These are phyloP conservation scores for Penicilliopsis zonata DNA, from an alignment of 495 filamentous ascomycete species.

Conservation along the genomic window DNA sequence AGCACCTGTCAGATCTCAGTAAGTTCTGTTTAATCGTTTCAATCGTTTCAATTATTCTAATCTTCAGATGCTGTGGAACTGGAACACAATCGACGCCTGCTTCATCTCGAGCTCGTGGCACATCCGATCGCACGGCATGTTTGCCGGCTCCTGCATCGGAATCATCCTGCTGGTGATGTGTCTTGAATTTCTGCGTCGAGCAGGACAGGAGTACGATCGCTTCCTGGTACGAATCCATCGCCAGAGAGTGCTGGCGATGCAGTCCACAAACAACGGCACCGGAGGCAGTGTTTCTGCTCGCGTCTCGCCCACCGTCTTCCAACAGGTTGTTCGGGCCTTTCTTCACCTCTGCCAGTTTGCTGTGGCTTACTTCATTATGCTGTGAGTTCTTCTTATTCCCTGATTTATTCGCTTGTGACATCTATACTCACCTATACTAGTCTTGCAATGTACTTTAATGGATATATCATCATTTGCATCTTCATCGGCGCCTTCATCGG, in stretches of 20 bases:
- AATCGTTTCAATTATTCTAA: not conserved
- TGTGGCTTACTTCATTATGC: slow-evolving; percentile 60
- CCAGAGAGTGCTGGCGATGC: no score
- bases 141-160: slow-evolving; percentile 62
- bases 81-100: slow-evolving; percentile 56
- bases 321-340: slow-evolving; percentile 49
- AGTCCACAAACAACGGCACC: not conserved
- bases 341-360: slow-evolving; percentile 58
- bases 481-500: slow-evolving; percentile 51
- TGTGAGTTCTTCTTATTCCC: no score
- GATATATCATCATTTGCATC: slow-evolving; percentile 50
- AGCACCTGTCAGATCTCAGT: slow-evolving; percentile 33
- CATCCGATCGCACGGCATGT: slow-evolving; percentile 45
- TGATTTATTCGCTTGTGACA: no score
- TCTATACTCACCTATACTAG: no score
- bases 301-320: slow-evolving; percentile 36
- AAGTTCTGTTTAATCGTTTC: slow-evolving; percentile 1
- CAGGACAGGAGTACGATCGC: slow-evolving; percentile 47
- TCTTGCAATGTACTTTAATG: slow-evolving; percentile 58
- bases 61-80: slow-evolving; percentile 64
- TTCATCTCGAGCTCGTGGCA: slow-evolving; percentile 58
- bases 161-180: slow-evolving; percentile 48
- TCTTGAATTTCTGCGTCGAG: slow-evolving; percentile 52
- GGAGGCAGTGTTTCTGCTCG: no score
- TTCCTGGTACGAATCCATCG: slow-evolving; percentile 41